Base-by-base conservation (phyloP, 2,329 filamentous ascomycete species). In the Fusarium secorum region DNA sequence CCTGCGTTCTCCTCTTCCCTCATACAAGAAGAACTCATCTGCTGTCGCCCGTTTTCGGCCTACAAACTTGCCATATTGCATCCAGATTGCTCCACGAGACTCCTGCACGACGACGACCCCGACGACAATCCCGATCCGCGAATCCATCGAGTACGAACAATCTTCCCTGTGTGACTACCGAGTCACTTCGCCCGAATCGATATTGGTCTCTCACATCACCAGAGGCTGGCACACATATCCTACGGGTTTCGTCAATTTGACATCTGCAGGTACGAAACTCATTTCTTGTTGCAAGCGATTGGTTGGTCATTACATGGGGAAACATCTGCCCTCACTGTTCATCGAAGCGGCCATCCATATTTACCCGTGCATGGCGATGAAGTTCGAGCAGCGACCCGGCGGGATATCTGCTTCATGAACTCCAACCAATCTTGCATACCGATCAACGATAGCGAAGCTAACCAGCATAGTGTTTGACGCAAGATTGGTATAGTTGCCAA, bases 1-100 rank as follows among this genome's bases (percentile, higher is more conserved):
- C 64, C n/a, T 63, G 57, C 70, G 60, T 68, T 58, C 35, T 48
- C 42, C 52, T 72, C 55, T 58, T 64, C 61, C 67, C 26, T 67
- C 22, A 44, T 60, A 30, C 65, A 67, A 66, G 61, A 65, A 59
- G 64, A 63, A 52, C 60, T 66, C 56, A 64, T 53, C 76, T 79
- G 76, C 69, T 57, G 66, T 60, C 64, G 46, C 70, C 76, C 76
- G 63, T 35, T 36, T 35, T 58, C 41, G 66, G 66, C 51, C 60
- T 68, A 72, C 70, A 74, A 75, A 74, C 74, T 69, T 74, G 70
- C 70, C 69, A 71, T 62, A 46, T 44, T 53, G 58, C 68, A 59
- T 60, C 20, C 38, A 44, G 36, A 68, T 72, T 72, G 65, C 60
- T 49, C 72, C 52, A 54, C 68, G 44, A 73, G 60, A 45, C 46